Conservation (phyloP, 2,329 filamentous ascomycete genomes). For the Arachnomyces sp. region DNA sequence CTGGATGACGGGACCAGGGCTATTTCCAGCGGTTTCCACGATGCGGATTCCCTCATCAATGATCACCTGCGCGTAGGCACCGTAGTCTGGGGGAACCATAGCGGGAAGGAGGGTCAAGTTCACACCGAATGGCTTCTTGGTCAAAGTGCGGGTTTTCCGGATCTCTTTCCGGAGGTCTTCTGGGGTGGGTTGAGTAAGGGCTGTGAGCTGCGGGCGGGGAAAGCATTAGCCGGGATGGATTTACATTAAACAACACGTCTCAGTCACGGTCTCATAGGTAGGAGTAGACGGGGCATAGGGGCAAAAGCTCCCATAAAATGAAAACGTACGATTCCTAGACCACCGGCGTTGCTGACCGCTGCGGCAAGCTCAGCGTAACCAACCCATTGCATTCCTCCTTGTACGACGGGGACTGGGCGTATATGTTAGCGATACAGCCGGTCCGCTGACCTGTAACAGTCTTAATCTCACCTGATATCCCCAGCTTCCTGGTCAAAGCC, state of each 20-base stretch:
- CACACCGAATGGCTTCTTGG: constrained; percentile 64
- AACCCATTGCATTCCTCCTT: constrained; percentile 51
- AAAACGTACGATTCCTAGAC: constrained; percentile 43
- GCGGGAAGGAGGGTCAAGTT: constrained; percentile 92
- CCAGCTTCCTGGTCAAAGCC: constrained; percentile 54
- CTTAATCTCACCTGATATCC: constrained; percentile 36
- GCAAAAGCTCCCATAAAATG: no score
- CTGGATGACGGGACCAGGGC: constrained; percentile 80
- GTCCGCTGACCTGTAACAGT: background rate
- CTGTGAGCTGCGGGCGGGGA: constrained; percentile 38
- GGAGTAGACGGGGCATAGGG: no score
- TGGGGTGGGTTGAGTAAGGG: constrained; percentile 81
- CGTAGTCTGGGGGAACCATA: constrained; percentile 84
- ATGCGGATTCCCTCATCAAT: constrained; percentile 89
- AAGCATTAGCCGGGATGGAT: background rate
- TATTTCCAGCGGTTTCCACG: constrained; percentile 89
- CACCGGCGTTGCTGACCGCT: constrained; percentile 48
- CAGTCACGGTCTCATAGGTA: no score
- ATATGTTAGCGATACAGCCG: background rate
- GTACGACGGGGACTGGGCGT: constrained; percentile 39
- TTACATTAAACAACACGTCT: no score
- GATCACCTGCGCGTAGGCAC: constrained; percentile 80
- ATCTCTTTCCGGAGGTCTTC: constrained; percentile 93
- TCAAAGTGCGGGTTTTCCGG: constrained; percentile 68
- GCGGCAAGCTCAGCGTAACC: constrained; percentile 47